A percentile compares a stretch with the other conserved stretches of the same genome.
Conservation (phyloP, 345 rosid genomes). For the Citrus maxima region DNA sequence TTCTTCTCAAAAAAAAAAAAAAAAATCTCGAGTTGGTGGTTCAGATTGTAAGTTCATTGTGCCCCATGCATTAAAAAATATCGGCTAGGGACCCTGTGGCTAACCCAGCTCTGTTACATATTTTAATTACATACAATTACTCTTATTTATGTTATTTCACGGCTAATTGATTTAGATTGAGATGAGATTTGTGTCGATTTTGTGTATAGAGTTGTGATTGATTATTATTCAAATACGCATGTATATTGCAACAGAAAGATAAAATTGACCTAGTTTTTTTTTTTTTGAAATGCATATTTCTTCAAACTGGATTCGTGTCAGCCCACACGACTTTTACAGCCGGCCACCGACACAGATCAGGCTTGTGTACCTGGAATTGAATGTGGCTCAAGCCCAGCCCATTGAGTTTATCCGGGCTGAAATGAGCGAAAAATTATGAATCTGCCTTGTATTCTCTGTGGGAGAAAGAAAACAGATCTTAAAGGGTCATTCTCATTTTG, state of each 20-base stretch:
- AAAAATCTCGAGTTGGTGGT: conserved; percentile 29
- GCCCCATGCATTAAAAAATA: background rate
- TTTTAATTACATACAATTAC: background rate
- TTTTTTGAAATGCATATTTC: too few relatives aligned
- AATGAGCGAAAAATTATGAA: background rate
- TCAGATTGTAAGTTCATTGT: conserved; percentile 13
- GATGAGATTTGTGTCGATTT: too few relatives aligned
- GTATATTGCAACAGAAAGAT: too few relatives aligned
- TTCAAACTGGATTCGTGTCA: background rate
- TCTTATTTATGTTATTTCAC: background rate
- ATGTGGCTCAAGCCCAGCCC: background rate
- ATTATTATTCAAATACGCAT: too few relatives aligned
- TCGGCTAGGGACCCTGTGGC: background rate
- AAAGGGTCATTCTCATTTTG: background rate
- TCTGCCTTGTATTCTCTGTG: too few relatives aligned
- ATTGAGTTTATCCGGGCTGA: background rate
- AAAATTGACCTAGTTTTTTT: too few relatives aligned
- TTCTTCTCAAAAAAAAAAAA: background rate
- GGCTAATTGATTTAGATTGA: too few relatives aligned
- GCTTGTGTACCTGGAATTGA: background rate
- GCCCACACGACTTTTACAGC: background rate
- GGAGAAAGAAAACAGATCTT: background rate
- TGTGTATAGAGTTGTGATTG: too few relatives aligned
- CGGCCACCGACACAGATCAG: background rate
- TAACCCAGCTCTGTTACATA: too few relatives aligned